A percentile compares a stretch with the other conserved stretches of the same genome.
These are phyloP conservation scores for Hamamelis virginiana DNA, from an alignment of 164 flowering plant genomes.

Conservation along the genomic window DNA sequence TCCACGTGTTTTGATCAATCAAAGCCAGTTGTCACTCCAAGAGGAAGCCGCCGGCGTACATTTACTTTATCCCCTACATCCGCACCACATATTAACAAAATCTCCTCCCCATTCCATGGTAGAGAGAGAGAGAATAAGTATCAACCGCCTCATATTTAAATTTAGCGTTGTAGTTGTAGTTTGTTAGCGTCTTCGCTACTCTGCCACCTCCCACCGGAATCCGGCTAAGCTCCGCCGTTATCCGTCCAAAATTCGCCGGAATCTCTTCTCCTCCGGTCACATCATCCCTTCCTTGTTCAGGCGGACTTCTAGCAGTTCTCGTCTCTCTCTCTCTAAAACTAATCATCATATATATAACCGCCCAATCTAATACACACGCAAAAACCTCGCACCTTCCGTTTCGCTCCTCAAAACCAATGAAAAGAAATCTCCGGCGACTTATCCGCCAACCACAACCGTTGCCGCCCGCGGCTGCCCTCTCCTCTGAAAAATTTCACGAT, in stretches of 20 bases:
- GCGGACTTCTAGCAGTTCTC: not conserved
- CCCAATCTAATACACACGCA: not conserved
- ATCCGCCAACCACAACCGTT: not conserved
- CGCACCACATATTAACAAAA: not conserved
- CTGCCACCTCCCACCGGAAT: slow-evolving; percentile 2
- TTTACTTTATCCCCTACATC: not conserved
- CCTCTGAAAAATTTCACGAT: not conserved
- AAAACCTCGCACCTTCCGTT: not conserved
- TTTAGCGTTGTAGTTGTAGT: not conserved
- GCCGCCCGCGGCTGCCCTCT: not conserved
- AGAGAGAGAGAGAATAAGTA: not conserved
- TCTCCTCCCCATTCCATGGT: not conserved
- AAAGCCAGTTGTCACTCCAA: not conserved
- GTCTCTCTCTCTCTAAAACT: not conserved
- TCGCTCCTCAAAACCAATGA: no score
- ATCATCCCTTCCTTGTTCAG: not conserved
- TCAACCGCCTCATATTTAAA: slow-evolving; percentile 14
- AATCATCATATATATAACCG: not conserved
- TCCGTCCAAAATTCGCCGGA: not conserved
- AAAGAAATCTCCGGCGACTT: not conserved
- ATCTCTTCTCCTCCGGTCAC: not conserved
- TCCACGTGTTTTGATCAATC: not conserved
- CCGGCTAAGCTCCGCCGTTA: no score
- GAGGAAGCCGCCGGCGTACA: not conserved
- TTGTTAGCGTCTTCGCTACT: not conserved